A percentile compares a stretch with the other conserved stretches of the same genome.
Conservation (phyloP, 257 asterid genomes). For the Solanum tarapatanum region DNA sequence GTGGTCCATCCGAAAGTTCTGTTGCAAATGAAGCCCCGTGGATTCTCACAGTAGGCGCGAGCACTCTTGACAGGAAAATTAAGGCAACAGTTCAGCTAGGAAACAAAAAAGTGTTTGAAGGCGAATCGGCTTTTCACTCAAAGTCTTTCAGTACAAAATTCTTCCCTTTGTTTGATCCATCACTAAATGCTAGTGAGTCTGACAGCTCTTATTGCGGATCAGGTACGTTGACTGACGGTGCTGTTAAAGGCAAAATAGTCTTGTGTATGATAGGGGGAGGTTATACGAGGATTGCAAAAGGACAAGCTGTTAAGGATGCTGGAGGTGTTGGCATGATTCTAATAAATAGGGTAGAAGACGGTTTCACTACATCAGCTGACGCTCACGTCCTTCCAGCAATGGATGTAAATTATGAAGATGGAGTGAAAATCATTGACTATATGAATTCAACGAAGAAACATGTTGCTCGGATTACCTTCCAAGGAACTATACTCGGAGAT, state of each 20-base stretch:
- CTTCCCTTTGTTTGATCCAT: conserved; percentile 26
- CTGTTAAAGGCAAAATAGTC: conserved; percentile 35
- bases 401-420: conserved; percentile 7
- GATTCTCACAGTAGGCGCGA: conserved; percentile 48
- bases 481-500: conserved; percentile 34
- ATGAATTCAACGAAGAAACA: conserved; percentile 16
- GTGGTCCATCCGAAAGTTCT: conserved; percentile 5
- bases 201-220: conserved; percentile 9
- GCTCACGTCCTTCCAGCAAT: conserved; percentile 22
- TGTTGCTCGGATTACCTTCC: conserved; percentile 13
- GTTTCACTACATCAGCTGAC: conserved; percentile 10
- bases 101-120: conserved; percentile 6
- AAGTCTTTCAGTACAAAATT: neutral
- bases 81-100: conserved; percentile 25
- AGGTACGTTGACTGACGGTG: neutral
- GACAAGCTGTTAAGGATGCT: conserved; percentile 21
- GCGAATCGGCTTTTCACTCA: conserved; percentile 28
- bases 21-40: conserved; percentile 31
- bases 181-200: neutral
- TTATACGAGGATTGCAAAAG: neutral
- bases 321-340: conserved; percentile 47
- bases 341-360: neutral
- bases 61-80: conserved; percentile 27
- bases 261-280: conserved; percentile 20
- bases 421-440: conserved; percentile 9